Base-by-base conservation (phyloP, 1,139 yeast species). In the Hyphopichia buzzinii region DNA sequence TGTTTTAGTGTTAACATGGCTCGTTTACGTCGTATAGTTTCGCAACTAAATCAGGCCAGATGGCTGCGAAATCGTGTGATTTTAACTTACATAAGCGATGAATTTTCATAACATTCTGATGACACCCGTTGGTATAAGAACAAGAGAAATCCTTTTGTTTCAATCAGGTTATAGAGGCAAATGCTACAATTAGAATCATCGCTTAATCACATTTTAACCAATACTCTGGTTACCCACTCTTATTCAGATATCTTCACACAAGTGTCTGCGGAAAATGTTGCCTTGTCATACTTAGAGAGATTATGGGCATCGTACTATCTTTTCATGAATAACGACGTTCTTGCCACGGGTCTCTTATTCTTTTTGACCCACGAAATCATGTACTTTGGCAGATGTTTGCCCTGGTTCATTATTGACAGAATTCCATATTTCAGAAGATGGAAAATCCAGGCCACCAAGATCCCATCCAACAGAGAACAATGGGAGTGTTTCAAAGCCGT, bases 401-500 rank as follows among this genome's bases (percentile, higher is more conserved):
- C 96, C 17, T 87, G 95, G 95, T 75, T 73, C 55, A 72, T 87
- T 40, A 77, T 87, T 43, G 96, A 86, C 56, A 71, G 77, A 48
- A 77, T 84, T 34, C 87, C 92, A 25, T 84, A 72, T 56, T 86
- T 87, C 68, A 74, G 79, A 49, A 78, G 72, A 57, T 88, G 77
- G 72, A 88, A 88, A 64, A 80, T 88, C 48, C 96, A 88, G 63
- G 87, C 85, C 36, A 73, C 79, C 26, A 86, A 86, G 57, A 62
- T 84, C 34, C 96, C 96, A 14, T 68, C 84, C 30, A 74, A 78
- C 45, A 72, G 74, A 54, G 96, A 90, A 62, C 96, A 90, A 61
- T 81, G 95, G 88, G 89, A 86, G 61, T 90, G 97, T 61, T 74
- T 89, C 44, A 84, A 84, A 60, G 72, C 87, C 15, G 97, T 90